Evolutionary conservation across 208 protist species (phyloP).

Genomic region (Novymonas esmeraldas): DNA sequence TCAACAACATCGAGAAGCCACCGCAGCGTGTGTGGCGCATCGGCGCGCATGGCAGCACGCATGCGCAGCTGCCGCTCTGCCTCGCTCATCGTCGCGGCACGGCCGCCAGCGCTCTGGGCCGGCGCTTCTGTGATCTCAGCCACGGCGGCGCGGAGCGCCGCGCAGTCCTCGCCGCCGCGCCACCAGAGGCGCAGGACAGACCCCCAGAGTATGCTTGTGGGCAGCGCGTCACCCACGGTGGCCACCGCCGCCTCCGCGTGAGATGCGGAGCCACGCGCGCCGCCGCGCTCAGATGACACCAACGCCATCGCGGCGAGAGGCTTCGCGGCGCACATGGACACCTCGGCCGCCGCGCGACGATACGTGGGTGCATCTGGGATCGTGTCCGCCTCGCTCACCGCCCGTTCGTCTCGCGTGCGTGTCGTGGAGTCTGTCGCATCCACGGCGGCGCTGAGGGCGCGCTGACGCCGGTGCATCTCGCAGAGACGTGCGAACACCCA

Average conservation of each 20-base stretch:
- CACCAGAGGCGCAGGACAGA: constrained; percentile 7
- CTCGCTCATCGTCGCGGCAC: too few species aligned
- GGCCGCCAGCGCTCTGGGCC: too few species aligned
- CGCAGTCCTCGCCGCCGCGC: background rate
- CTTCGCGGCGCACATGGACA: background rate
- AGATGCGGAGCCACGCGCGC: too few species aligned
- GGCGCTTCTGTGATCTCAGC: too few species aligned
- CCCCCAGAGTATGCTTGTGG: constrained; percentile 13
- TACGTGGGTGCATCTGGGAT: background rate
- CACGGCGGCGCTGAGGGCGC: too few species aligned
- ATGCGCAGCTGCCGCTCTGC: too few species aligned
- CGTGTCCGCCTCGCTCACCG: too few species aligned
- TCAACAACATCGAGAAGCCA: background rate
- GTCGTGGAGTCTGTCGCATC: too few species aligned
- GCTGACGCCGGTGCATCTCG: too few species aligned
- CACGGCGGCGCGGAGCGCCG: constrained; percentile 12
- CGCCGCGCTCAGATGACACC: too few species aligned
- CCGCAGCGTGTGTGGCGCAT: background rate
- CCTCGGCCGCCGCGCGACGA: background rate
- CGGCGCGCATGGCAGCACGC: constrained; percentile 1
- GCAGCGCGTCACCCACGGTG: constrained; percentile 6
- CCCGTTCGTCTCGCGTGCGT: too few species aligned
- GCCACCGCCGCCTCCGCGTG: constrained; percentile 1
- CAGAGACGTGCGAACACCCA: too few species aligned
- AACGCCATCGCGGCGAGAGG: background rate